Conservation (phyloP, 2,329 filamentous ascomycete species). For the Exophiala sideris region DNA sequence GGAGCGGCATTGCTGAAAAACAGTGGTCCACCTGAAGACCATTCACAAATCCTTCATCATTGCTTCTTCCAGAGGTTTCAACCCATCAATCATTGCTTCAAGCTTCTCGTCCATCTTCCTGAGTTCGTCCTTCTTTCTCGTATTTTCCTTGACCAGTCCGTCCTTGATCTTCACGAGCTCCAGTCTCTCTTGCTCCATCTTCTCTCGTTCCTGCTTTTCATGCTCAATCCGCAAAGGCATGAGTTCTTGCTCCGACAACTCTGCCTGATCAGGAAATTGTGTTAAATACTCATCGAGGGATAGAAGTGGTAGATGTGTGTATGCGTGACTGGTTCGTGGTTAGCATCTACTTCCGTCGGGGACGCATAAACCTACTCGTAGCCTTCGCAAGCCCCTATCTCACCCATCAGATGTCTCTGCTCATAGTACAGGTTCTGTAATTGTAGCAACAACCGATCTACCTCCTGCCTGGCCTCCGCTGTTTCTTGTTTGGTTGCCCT, state of each 20-base stretch:
- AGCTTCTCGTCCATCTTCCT: constrained; percentile 87
- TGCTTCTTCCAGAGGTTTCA: constrained; percentile 24
- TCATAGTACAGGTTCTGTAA: constrained; percentile 97
- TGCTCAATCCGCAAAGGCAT: constrained; percentile 91
- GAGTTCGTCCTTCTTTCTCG: constrained; percentile 88
- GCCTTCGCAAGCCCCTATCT: constrained; percentile 85
- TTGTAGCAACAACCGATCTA: constrained; percentile 86
- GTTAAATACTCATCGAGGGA: constrained; percentile 75
- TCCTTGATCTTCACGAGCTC: constrained; percentile 71
- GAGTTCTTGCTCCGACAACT: constrained; percentile 70
- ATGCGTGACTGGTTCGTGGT: constrained; percentile 66
- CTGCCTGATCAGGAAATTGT: constrained; percentile 69
- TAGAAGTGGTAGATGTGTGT: constrained; percentile 81
- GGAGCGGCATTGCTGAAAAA: neutral
- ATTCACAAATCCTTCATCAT: constrained; percentile 25
- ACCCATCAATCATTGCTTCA: constrained; percentile 82
- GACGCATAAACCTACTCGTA: constrained; percentile 67
- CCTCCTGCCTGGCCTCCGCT: constrained; percentile 81
- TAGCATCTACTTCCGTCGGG: constrained; percentile 17
- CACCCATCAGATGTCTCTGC: constrained; percentile 81
- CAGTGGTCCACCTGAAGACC: neutral
- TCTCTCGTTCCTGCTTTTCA: constrained; percentile 79
- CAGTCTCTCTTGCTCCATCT: constrained; percentile 78
- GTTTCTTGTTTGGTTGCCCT: constrained; percentile 83
- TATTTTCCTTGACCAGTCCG: constrained; percentile 71